Evolutionary conservation across 148 eudicot species (phyloP).

Genomic region (Silene latifolia): DNA sequence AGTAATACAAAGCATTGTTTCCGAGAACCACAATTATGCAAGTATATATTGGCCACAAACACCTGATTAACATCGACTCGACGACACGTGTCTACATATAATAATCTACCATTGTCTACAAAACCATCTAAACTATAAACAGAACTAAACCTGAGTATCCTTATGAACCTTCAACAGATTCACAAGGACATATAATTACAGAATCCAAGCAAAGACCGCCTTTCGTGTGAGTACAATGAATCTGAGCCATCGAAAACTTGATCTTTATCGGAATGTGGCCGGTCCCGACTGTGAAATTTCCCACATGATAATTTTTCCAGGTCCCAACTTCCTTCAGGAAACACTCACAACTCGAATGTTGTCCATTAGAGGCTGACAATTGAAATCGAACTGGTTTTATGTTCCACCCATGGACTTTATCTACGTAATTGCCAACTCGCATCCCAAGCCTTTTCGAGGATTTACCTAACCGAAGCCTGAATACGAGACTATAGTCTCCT

Average conservation of each 20-base stretch:
- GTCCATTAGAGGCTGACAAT: slow-evolving; percentile 39
- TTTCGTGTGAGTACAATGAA: slow-evolving; percentile 79
- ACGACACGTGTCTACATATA: not conserved
- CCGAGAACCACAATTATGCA: too few relatives aligned
- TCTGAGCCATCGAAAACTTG: slow-evolving; percentile 66
- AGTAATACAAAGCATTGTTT: too few relatives aligned
- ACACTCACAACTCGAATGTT: slow-evolving; percentile 32
- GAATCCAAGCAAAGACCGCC: slow-evolving; percentile 73
- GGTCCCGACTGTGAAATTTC: slow-evolving; percentile 49
- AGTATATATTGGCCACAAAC: too few relatives aligned
- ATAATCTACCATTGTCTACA: not conserved
- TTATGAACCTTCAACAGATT: slow-evolving; percentile 15
- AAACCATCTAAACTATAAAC: slow-evolving; percentile 6
- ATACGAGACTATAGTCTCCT: slow-evolving; percentile 51
- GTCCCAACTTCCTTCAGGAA: slow-evolving; percentile 38
- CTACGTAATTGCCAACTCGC: slow-evolving; percentile 28
- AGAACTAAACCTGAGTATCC: not conserved
- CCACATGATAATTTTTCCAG: slow-evolving; percentile 56
- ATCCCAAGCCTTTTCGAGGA: slow-evolving; percentile 27
- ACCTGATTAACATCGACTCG: not conserved
- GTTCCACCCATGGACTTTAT: slow-evolving; percentile 68
- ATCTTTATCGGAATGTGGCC: slow-evolving; percentile 25
- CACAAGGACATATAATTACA: slow-evolving; percentile 49
- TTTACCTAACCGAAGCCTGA: slow-evolving; percentile 55
- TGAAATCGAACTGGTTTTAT: slow-evolving; percentile 58